Base-by-base conservation (phyloP, 1,284 basidiomycete species). In the Heimioporus retisporus region DNA sequence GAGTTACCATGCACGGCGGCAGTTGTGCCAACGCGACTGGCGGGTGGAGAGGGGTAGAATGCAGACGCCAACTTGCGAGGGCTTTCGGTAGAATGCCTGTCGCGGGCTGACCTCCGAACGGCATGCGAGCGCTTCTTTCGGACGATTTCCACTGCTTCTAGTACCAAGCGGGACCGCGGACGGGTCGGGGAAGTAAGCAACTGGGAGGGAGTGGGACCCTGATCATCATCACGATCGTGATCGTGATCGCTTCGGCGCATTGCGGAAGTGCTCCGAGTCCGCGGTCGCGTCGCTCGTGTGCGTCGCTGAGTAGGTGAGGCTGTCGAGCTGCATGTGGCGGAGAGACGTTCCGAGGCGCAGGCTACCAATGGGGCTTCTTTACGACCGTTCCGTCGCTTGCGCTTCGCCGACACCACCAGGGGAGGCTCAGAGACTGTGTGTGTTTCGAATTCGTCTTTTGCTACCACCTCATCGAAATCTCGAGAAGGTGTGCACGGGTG, bases 61-160 rank as follows among this genome's bases (percentile, higher is more conserved):
- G 62, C 59, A 4, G 58, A 60, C 43, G 48, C 28, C 6, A 18
- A 19, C 28, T 19, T 43, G 59, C 13, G 19, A 53, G 53, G 16
- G 8, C 28, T 50, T 54, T 59, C 48, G 2, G 44, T 28, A 11
- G 55, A 25, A 51, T 10, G 46, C 21, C 6, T 25, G 16, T 25
- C 46, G 19, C 14, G 25, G 31, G 31, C 28, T 4, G 58, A 42
- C 43, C 31, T 28, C 8, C 35, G 35, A 35, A 35, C 35, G 35
- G 7, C 35, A 35, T 11, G 35, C 11, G 40, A 19, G 28, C 7
- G 42, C 15, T 50, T 59, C 43, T 58, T 63, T 48, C 48, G 46
- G 16, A 66, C 53, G 21, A 73, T 68, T 46, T 71, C 73, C 18
- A 71, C 71, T 2, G 65, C 71, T 2, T 75, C 72, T 43, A 69